Conservation (phyloP, 2,329 filamentous ascomycete species). For the Leptodontidium sp. region DNA sequence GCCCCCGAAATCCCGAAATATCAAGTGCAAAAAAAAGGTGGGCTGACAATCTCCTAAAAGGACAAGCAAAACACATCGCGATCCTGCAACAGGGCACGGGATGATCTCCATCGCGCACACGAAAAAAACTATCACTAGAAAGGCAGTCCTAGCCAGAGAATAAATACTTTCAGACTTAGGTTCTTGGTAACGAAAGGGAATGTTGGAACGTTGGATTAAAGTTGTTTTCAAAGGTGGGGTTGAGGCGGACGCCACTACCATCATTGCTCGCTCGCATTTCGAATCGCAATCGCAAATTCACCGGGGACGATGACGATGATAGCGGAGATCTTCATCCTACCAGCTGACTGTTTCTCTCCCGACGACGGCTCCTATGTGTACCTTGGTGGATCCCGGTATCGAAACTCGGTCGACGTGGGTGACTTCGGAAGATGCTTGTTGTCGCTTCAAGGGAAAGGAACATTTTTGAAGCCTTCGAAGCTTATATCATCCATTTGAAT, state of each 20-base stretch:
- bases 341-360: too few species aligned
- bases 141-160: neutral
- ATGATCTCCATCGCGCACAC: neutral
- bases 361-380: too few species aligned
- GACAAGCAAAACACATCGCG: too few species aligned
- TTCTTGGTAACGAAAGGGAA: neutral
- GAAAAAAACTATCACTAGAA: neutral
- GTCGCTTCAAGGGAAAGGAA: too few species aligned
- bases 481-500: neutral
- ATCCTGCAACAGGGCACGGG: neutral
- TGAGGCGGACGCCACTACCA: neutral
- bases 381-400: too few species aligned
- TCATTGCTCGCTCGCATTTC: neutral
- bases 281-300: slow-evolving; percentile 2
- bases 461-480: neutral
- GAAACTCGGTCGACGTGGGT: too few species aligned
- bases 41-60: too few species aligned
- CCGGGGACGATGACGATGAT: neutral
- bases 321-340: too few species aligned
- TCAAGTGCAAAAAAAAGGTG: too few species aligned
- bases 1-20: too few species aligned
- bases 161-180: neutral
- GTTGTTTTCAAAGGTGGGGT: slow-evolving; percentile 9
- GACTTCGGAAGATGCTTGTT: too few species aligned
- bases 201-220: slow-evolving; percentile 8